These are phyloP conservation scores for Brassica balearica DNA, from an alignment of 441 rosid species.

Conservation along the genomic window DNA sequence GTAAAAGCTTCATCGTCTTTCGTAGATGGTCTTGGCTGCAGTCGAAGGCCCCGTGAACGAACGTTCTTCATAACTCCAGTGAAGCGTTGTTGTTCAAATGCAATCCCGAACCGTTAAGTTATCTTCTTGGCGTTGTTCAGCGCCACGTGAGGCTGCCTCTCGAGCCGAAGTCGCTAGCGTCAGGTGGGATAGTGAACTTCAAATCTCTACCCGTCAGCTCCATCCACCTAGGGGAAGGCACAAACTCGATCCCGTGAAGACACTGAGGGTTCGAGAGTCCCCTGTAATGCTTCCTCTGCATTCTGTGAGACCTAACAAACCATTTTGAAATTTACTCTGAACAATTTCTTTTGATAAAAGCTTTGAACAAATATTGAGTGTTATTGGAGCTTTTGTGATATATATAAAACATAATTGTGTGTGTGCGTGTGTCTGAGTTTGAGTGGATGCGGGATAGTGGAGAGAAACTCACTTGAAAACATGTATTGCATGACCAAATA, in stretches of 20 bases:
- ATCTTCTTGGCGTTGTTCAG: slow-evolving; percentile 54
- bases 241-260: slow-evolving; percentile 73
- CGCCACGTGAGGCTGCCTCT: slow-evolving; percentile 56
- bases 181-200: slow-evolving; percentile 61
- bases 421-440: too few species aligned
- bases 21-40: too few species aligned
- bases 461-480: slow-evolving; percentile 15
- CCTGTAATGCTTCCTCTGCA: slow-evolving; percentile 80
- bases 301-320: slow-evolving; percentile 75
- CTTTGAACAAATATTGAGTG: background rate
- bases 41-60: too few species aligned
- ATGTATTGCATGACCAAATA: slow-evolving; percentile 28
- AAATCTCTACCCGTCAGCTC: slow-evolving; percentile 73
- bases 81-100: slow-evolving; percentile 60
- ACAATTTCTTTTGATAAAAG: too few species aligned
- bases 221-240: slow-evolving; percentile 66
- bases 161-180: slow-evolving; percentile 72
- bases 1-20: too few species aligned
- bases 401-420: background rate
- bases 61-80: too few species aligned
- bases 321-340: slow-evolving; percentile 41
- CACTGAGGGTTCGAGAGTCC: slow-evolving; percentile 83
- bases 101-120: slow-evolving; percentile 58
- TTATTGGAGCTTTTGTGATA: background rate
- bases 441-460: slow-evolving; percentile 26